Evolutionary conservation across 805 yeast species (phyloP).

Genomic region (Candida taoyuanica): DNA sequence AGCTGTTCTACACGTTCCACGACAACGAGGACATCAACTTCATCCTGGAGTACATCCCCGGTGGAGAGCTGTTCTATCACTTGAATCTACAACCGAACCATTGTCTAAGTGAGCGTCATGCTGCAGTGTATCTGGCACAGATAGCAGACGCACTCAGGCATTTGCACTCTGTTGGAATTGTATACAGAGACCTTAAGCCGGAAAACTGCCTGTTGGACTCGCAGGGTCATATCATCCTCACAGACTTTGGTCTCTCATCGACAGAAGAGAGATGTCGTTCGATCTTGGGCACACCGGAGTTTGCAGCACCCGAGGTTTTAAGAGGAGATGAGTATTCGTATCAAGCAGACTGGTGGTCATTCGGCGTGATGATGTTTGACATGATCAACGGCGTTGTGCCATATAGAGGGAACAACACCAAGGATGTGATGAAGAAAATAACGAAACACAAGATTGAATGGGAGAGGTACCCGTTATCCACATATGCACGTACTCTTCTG

Average conservation of each 20-base stretch:
- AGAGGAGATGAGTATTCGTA: conserved; percentile 75
- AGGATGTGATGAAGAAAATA: conserved; percentile 64
- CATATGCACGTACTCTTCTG: conserved; percentile 71
- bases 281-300: conserved; percentile 41
- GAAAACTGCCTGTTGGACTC: conserved; percentile 79
- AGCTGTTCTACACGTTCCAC: conserved; percentile 78
- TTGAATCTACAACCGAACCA: conserved; percentile 15
- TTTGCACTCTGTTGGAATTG: conserved; percentile 74
- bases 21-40: conserved; percentile 71
- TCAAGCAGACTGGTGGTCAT: conserved; percentile 89
- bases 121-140: conserved; percentile 77
- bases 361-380: conserved; percentile 77
- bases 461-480: conserved; percentile 64
- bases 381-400: conserved; percentile 82
- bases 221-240: conserved; percentile 74
- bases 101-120: conserved; percentile 35
- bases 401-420: conserved; percentile 70
- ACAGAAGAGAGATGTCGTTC: conserved; percentile 35
- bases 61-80: conserved; percentile 71
- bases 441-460: conserved; percentile 50
- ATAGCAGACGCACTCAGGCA: conserved; percentile 74
- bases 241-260: conserved; percentile 76
- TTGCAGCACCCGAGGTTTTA: conserved; percentile 81
- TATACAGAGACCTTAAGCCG: conserved; percentile 85
- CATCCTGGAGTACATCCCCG: conserved; percentile 78